Evolutionary conservation across 805 yeast genomes (phyloP).

Genomic region (Cyberlindnera meyerae): DNA sequence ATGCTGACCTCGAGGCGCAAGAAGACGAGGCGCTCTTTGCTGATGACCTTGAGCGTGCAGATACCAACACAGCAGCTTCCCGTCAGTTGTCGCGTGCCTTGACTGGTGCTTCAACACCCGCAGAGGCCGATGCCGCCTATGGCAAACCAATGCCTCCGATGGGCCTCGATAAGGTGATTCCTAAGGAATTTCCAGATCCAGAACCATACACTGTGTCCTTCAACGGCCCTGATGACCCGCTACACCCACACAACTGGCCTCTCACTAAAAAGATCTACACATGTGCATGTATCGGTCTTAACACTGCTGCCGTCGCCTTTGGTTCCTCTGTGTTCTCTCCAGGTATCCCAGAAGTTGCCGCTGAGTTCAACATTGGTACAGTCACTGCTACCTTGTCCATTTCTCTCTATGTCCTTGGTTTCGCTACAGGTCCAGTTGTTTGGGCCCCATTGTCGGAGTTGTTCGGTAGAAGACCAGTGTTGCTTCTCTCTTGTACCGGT

Average conservation of each 20-base stretch:
- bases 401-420: constrained; percentile 84
- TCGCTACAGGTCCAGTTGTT: constrained; percentile 85
- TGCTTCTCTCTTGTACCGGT: constrained; percentile 52
- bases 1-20: constrained; percentile 7
- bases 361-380: constrained; percentile 51
- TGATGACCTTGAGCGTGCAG: constrained; percentile 10
- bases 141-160: constrained; percentile 46
- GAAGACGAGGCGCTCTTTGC: constrained; percentile 1
- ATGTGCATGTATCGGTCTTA: constrained; percentile 42
- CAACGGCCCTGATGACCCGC: constrained; percentile 76
- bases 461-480: constrained; percentile 62
- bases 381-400: constrained; percentile 74
- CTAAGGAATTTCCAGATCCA: constrained; percentile 46
- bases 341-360: constrained; percentile 45
- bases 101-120: constrained; percentile 32
- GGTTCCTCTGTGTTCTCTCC: constrained; percentile 83
- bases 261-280: constrained; percentile 38
- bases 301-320: constrained; percentile 54
- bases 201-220: constrained; percentile 67
- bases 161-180: constrained; percentile 56
- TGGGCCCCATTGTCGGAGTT: constrained; percentile 90
- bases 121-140: constrained; percentile 27
- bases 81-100: constrained; percentile 37
- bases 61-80: constrained; percentile 15
- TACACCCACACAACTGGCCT: constrained; percentile 78